Evolutionary conservation across 352 stramenopile genomes (phyloP), one percentile per base, ranked within the genome.

Genomic region (Globisporangium camurandrum): DNA sequence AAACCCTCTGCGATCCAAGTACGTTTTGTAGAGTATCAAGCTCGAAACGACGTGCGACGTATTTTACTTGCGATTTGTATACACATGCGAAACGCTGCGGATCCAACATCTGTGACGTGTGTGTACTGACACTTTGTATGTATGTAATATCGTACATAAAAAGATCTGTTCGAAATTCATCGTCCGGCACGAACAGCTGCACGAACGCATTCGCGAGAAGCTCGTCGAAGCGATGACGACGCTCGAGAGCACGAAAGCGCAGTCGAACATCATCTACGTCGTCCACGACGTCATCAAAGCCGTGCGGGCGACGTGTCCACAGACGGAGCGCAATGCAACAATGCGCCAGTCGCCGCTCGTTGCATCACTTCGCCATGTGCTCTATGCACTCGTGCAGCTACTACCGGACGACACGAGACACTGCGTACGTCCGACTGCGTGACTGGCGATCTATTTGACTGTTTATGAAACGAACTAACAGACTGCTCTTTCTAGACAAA

Each of bases 151-250:
- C 41, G 22, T 44, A 19, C 38, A 34, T 27, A 40, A 24, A 23
- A 49, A 93, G 82, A 73, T 81, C 36, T 91, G 82, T 49, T 88
- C 79, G 9, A 83, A 84, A 47, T 93, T 91, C 46, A 91, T 93
- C 57, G 49, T 93, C 53, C 76, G 84, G 37, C 82, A 90, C 55
- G 65, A 90, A 49, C 56, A 83, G 53, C 56, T 88, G 36, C 79
- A 88, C 47, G 71, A 74, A 12, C 66, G 69, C 22, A 88, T 92
- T 61, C 75, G 71, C 24, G 56, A 79, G 20, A 89, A 88, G 60
- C 51, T 92, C 14, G 68, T 72, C 4, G 53, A 82, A 42, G 64
- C 71, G 6, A 88, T 89, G 62, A 64, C 85, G 20, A 50, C 60
- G 27, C 83, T 86, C 64, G 63, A 73, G 16, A 75, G 70, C 17